Evolutionary conservation across 2,329 filamentous ascomycete genomes (phyloP).

Genomic region (Penicillium sumatraense): DNA sequence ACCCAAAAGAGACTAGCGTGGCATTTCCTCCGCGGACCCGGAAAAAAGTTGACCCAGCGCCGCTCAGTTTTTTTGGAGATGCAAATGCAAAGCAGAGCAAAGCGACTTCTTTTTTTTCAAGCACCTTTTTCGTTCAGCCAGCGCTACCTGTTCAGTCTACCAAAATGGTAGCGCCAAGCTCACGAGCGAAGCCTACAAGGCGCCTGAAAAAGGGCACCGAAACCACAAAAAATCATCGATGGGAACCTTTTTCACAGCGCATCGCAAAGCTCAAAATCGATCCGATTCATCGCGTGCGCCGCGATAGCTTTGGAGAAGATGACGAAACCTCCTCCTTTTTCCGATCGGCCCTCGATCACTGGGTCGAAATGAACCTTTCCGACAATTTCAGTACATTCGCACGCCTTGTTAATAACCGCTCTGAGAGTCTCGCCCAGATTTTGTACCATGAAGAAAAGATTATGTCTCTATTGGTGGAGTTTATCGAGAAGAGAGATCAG

Average conservation of each 20-base stretch:
- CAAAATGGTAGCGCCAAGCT: constrained; percentile 60
- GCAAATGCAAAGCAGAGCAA: constrained; percentile 26
- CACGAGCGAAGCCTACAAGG: constrained; percentile 71
- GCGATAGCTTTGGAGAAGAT: constrained; percentile 78
- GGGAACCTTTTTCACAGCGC: constrained; percentile 88
- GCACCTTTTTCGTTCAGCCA: constrained; percentile 27
- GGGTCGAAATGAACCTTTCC: constrained; percentile 89
- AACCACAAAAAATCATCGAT: constrained; percentile 83
- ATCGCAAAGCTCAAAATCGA: constrained; percentile 93
- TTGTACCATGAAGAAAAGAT: constrained; percentile 88
- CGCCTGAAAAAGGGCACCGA: constrained; percentile 69
- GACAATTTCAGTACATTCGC: constrained; percentile 78
- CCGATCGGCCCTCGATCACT: constrained; percentile 78
- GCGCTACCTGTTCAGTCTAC: constrained; percentile 30
- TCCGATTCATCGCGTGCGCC: constrained; percentile 85
- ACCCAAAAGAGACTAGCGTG: constrained; percentile 1
- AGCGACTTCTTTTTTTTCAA: constrained; percentile 23
- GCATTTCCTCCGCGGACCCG: constrained; percentile 31
- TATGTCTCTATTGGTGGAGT: constrained; percentile 73
- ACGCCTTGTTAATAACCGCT: constrained; percentile 74
- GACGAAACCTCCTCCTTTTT: constrained; percentile 85
- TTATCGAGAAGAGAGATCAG: constrained; percentile 77
- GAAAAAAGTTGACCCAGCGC: constrained; percentile 35
- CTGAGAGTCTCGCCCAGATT: constrained; percentile 89
- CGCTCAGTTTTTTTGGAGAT: constrained; percentile 46